Percentiles rank a stretch among this genome's conserved stretches.
These are phyloP conservation scores for Myrica gale DNA, from an alignment of 306 rosid genomes.

Conservation along the genomic window DNA sequence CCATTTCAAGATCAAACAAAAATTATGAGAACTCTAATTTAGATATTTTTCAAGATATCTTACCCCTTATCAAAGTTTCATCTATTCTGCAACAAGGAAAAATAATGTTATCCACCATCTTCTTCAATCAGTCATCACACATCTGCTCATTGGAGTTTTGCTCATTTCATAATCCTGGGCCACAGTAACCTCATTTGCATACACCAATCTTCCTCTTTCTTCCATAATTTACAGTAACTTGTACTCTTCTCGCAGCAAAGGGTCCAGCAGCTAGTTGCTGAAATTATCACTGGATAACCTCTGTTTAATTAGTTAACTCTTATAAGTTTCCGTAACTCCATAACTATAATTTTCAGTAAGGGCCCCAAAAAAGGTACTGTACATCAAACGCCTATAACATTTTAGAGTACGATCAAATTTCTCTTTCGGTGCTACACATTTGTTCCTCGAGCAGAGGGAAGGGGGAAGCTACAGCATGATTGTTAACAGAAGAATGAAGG, in stretches of 20 bases:
- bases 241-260: not conserved
- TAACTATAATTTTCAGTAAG: too few species aligned
- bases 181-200: not conserved
- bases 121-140: too few species aligned
- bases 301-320: not conserved
- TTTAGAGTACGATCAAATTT: not conserved
- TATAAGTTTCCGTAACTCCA: too few species aligned
- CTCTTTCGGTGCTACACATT: not conserved
- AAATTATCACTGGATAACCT: not conserved
- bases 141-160: not conserved
- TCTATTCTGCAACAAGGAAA: too few species aligned
- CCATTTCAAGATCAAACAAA: too few species aligned
- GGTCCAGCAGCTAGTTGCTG: not conserved
- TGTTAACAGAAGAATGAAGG: not conserved
- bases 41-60: too few species aligned
- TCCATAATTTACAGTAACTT: not conserved
- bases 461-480: not conserved
- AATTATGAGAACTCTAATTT: too few species aligned
- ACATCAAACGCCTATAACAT: too few species aligned
- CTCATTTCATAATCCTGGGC: too few species aligned
- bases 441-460: not conserved
- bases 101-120: too few species aligned
- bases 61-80: too few species aligned
- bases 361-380: not conserved
- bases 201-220: not conserved